Percentiles rank a stretch among this genome's conserved stretches.
These are phyloP conservation scores for Eucalyptus melliodora DNA, from an alignment of 345 rosid genomes.

Conservation along the genomic window DNA sequence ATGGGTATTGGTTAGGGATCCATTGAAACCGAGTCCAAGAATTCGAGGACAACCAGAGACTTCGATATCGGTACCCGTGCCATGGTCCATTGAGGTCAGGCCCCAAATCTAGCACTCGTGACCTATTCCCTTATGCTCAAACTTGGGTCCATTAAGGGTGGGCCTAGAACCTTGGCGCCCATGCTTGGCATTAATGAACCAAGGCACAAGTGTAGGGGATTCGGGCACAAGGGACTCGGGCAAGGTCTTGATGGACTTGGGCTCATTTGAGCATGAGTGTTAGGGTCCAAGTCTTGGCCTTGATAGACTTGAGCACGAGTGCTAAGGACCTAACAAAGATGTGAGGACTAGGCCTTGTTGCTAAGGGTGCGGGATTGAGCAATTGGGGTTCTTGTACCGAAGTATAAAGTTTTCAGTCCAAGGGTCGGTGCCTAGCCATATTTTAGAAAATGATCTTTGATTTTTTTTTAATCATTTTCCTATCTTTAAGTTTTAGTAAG, in stretches of 20 bases:
- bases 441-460: too few relatives aligned
- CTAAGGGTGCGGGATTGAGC: background rate
- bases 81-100: background rate
- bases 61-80: rapidly evolving
- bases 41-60: background rate
- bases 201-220: too few relatives aligned
- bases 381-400: background rate
- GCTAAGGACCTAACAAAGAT: background rate
- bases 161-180: background rate
- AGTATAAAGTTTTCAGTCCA: too few relatives aligned
- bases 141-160: background rate
- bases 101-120: background rate
- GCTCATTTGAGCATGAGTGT: background rate
- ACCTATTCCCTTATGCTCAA: background rate
- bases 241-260: background rate
- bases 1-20: background rate
- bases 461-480: background rate
- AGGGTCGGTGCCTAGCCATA: background rate
- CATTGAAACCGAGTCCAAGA: background rate
- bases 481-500: background rate
- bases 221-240: rapidly evolving
- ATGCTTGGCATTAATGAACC: too few relatives aligned
- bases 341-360: background rate
- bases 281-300: background rate
- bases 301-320: background rate